Conservation (phyloP, 2,329 filamentous ascomycete species). For the Metarhizium humberi region DNA sequence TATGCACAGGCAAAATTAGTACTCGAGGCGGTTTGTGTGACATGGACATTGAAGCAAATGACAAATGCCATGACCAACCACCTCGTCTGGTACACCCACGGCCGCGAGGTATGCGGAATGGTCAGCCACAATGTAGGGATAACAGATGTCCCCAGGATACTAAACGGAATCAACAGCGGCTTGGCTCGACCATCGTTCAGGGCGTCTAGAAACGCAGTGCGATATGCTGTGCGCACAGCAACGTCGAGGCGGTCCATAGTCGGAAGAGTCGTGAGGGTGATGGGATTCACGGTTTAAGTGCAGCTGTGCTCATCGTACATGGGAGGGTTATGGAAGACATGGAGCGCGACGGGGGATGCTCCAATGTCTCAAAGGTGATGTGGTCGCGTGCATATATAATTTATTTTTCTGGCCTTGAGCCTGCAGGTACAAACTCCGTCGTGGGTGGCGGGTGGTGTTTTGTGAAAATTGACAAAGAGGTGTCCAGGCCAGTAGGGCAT, state of each 20-base stretch:
- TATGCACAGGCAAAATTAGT: constrained; percentile 42
- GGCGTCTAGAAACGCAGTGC: constrained; percentile 24
- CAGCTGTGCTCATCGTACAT: neutral
- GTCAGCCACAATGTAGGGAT: constrained; percentile 46
- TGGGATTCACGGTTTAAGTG: neutral
- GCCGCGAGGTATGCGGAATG: constrained; percentile 41
- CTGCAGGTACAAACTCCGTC: no score
- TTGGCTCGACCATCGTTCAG: constrained; percentile 28
- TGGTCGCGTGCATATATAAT: neutral
- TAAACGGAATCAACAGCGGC: constrained; percentile 44
- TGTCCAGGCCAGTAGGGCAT: no score
- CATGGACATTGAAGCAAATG: constrained; percentile 32
- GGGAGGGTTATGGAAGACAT: neutral
- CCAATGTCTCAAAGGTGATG: neutral
- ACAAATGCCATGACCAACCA: constrained; percentile 40
- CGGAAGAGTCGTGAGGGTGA: neutral
- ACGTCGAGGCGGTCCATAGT: constrained; percentile 14
- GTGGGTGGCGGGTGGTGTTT: no score
- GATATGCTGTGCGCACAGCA: constrained; percentile 23
- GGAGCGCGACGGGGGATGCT: neutral
- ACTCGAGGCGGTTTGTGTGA: constrained; percentile 35
- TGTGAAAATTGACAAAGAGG: no score
- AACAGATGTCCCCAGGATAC: constrained; percentile 35
- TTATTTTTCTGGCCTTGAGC: no score
- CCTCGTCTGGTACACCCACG: constrained; percentile 38